A percentile compares a stretch with the other conserved stretches of the same genome.
Evolutionary conservation across 2,329 filamentous ascomycete genomes (phyloP).

Genomic region (Venturiaceae sp.): DNA sequence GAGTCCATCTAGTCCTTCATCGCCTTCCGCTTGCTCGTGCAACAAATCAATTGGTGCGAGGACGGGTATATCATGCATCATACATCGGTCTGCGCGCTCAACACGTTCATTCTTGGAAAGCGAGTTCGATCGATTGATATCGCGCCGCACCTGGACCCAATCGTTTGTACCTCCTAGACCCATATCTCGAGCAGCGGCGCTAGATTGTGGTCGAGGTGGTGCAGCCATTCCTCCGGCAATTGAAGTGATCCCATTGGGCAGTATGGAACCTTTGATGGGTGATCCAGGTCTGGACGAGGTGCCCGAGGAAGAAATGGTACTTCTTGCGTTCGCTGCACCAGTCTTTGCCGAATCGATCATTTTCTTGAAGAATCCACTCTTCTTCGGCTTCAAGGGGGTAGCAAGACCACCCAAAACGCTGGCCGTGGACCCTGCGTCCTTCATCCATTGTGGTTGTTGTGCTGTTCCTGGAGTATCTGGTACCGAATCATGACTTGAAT

Average conservation of each 20-base stretch:
- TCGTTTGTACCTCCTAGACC: constrained; percentile 58
- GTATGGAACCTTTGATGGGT: constrained; percentile 20
- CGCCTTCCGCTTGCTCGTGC: constrained; percentile 74
- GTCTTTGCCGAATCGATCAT: constrained; percentile 93
- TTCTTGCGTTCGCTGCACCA: constrained; percentile 79
- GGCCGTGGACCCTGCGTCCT: constrained; percentile 48
- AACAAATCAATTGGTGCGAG: constrained; percentile 86
- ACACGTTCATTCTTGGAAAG: constrained; percentile 78
- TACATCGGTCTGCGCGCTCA: constrained; percentile 79
- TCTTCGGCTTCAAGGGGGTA: constrained; percentile 59
- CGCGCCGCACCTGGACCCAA: constrained; percentile 95
- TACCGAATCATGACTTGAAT: constrained; percentile 69
- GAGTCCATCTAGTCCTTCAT: constrained; percentile 77
- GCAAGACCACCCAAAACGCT: constrained; percentile 68
- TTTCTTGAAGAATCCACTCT: constrained; percentile 88
- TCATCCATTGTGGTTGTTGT: constrained; percentile 44
- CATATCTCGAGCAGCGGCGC: constrained; percentile 52
- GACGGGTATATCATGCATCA: constrained; percentile 87
- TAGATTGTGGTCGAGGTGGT: constrained; percentile 8
- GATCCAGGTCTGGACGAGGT: constrained; percentile 23
- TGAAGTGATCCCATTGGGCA: constrained; percentile 35
- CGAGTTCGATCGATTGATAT: constrained; percentile 92
- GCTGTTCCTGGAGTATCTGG: constrained; percentile 49
- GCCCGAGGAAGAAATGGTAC: constrained; percentile 57
- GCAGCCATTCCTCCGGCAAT: constrained; percentile 41